Conservation (phyloP, 768 basidiomycete genomes). For the Coprinellus aureogranulatus region DNA sequence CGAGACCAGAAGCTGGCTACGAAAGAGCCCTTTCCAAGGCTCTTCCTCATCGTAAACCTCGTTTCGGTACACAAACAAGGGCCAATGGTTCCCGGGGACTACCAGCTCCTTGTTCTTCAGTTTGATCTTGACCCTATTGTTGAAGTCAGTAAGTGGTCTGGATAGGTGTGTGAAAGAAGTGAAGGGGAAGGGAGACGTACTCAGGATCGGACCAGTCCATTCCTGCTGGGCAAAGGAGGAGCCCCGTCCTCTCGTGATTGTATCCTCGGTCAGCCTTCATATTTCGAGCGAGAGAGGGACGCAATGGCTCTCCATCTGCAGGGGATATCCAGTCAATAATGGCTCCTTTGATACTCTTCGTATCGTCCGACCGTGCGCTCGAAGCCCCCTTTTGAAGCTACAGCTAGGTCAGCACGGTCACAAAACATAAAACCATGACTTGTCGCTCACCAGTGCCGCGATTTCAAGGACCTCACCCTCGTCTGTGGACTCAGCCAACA, state of each 20-base stretch:
- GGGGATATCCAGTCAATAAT: background rate
- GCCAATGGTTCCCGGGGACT: slow-evolving; percentile 14
- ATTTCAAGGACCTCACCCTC: background rate
- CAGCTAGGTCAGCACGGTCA: background rate
- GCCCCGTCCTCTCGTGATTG: slow-evolving; percentile 18
- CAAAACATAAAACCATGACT: background rate
- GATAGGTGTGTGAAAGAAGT: too few species aligned
- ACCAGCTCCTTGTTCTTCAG: slow-evolving; percentile 5
- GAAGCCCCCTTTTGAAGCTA: slow-evolving; percentile 12
- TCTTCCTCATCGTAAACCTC: slow-evolving; percentile 14
- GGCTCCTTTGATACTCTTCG: background rate
- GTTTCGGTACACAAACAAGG: slow-evolving; percentile 14
- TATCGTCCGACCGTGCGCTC: slow-evolving; percentile 10
- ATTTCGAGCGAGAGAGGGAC: slow-evolving; percentile 13
- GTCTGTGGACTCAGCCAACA: background rate
- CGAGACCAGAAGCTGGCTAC: slow-evolving; percentile 7
- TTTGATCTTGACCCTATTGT: slow-evolving; percentile 2
- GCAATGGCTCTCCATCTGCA: background rate
- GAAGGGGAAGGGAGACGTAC: slow-evolving; percentile 9
- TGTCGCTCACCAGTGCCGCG: background rate
- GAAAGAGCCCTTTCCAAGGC: slow-evolving; percentile 14
- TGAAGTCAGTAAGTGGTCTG: background rate
- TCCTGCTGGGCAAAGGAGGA: slow-evolving; percentile 19
- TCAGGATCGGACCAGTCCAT: slow-evolving; percentile 17
- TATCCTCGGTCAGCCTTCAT: slow-evolving; percentile 14